phyloP scores from a whole-genome alignment of 768 basidiomycete genomes.

The Mrakia frigida region DNA sequence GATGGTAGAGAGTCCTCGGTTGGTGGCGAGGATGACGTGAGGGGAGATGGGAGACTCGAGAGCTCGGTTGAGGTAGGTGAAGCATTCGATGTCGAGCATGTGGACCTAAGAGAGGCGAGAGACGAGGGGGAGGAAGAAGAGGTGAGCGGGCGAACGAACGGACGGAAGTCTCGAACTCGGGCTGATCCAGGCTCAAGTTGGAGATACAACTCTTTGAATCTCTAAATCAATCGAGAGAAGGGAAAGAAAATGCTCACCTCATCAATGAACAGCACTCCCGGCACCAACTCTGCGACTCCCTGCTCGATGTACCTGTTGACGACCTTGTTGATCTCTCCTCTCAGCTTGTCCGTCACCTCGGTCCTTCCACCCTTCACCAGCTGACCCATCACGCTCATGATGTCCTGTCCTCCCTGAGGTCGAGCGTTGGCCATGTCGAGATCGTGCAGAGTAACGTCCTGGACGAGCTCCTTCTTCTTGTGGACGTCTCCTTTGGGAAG shows the following conservation, averaged over 20 bases:
- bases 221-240: background rate
- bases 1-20: conserved; percentile 85
- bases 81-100: conserved; percentile 99
- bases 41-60: conserved; percentile 96
- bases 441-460: conserved; percentile 91
- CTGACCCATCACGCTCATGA: conserved; percentile 92
- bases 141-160: background rate
- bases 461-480: conserved; percentile 90
- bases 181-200: too few species aligned
- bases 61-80: conserved; percentile 93
- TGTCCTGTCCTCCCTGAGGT: conserved; percentile 86
- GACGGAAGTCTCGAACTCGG: too few species aligned
- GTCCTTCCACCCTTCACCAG: conserved; percentile 89
- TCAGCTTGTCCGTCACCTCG: conserved; percentile 93
- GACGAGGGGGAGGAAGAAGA: background rate
- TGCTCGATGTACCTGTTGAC: conserved; percentile 97
- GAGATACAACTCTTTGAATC: too few species aligned
- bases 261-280: conserved; percentile 97
- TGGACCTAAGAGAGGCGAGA: conserved; percentile 63
- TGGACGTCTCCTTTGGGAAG: conserved; percentile 94
- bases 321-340: conserved; percentile 93
- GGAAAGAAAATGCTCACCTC: conserved; percentile 58
- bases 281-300: conserved; percentile 94
- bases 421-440: conserved; percentile 94
- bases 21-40: conserved; percentile 93